These are phyloP conservation scores for Amanita phalloides DNA, from an alignment of 768 basidiomycete species.

Conservation along the genomic window DNA sequence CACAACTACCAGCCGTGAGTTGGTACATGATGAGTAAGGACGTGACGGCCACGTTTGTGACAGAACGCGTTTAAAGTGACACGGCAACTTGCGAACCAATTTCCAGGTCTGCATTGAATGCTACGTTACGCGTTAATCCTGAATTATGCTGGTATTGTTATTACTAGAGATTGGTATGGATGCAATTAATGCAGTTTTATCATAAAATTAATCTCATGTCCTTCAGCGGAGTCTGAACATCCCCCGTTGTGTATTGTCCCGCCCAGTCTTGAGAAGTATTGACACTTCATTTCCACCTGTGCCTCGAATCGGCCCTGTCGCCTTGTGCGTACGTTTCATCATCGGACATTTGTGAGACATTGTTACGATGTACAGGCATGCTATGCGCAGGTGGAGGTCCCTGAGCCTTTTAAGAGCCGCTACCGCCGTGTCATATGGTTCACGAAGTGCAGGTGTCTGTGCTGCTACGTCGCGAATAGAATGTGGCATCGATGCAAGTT, in stretches of 20 bases:
- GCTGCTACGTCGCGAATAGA: slow-evolving; percentile 54
- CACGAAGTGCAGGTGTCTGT: slow-evolving; percentile 44
- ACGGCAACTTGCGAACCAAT: background rate
- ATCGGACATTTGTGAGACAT: slow-evolving; percentile 64
- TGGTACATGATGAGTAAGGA: slow-evolving; percentile 28
- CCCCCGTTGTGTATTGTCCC: slow-evolving; percentile 75
- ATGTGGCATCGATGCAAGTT: slow-evolving; percentile 49
- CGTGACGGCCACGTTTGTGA: slow-evolving; percentile 6
- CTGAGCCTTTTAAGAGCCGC: slow-evolving; percentile 72
- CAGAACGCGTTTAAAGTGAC: background rate
- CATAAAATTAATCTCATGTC: background rate
- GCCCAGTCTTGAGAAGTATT: slow-evolving; percentile 74
- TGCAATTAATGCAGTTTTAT: background rate
- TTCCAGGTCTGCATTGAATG: background rate
- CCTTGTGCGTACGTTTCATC: slow-evolving; percentile 35
- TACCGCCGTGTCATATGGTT: slow-evolving; percentile 74
- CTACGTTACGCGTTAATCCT: background rate
- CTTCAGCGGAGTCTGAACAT: slow-evolving; percentile 27
- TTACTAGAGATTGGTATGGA: background rate
- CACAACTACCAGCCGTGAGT: slow-evolving; percentile 50
- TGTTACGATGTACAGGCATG: slow-evolving; percentile 76
- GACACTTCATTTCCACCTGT: slow-evolving; percentile 88
- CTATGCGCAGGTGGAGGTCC: slow-evolving; percentile 84
- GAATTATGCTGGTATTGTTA: background rate
- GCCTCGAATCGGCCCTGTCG: slow-evolving; percentile 53